A percentile compares a stretch with the other conserved stretches of the same genome.
Evolutionary conservation across 2,329 filamentous ascomycete genomes (phyloP).

Genomic region (Neopestalotiopsis clavispora): DNA sequence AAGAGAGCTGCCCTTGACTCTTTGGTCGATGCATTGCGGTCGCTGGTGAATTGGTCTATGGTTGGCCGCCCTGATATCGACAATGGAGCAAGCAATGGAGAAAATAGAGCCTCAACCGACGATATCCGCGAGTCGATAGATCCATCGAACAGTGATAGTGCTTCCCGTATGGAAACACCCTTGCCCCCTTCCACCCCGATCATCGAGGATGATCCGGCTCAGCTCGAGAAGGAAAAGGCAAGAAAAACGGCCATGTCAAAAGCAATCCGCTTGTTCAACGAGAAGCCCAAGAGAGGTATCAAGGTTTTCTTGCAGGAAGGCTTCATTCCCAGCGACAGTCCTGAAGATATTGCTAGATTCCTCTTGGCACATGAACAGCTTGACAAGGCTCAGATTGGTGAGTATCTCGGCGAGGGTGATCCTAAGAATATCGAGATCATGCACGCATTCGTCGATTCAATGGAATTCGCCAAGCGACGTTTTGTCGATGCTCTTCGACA

Average conservation of each 20-base stretch:
- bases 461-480: constrained; percentile 90
- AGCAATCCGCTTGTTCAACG: constrained; percentile 92
- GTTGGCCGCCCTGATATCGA: constrained; percentile 67
- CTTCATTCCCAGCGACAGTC: constrained; percentile 81
- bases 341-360: constrained; percentile 85
- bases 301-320: constrained; percentile 83
- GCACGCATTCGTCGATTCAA: constrained; percentile 95
- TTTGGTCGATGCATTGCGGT: constrained; percentile 85
- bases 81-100: constrained; percentile 51
- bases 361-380: constrained; percentile 80
- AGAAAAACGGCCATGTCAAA: constrained; percentile 91
- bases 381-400: constrained; percentile 90
- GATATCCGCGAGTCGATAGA: constrained; percentile 78
- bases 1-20: constrained; percentile 90
- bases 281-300: constrained; percentile 93
- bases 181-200: constrained; percentile 69
- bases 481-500: constrained; percentile 92
- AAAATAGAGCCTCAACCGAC: constrained; percentile 58
- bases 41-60: constrained; percentile 89
- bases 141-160: constrained; percentile 63
- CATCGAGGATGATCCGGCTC: constrained; percentile 86
- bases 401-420: constrained; percentile 93
- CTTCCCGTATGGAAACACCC: constrained; percentile 65
- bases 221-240: constrained; percentile 94
- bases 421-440: constrained; percentile 94